Conservation (phyloP, 257 asterid species). For the Craterostigma plantagineum region DNA sequence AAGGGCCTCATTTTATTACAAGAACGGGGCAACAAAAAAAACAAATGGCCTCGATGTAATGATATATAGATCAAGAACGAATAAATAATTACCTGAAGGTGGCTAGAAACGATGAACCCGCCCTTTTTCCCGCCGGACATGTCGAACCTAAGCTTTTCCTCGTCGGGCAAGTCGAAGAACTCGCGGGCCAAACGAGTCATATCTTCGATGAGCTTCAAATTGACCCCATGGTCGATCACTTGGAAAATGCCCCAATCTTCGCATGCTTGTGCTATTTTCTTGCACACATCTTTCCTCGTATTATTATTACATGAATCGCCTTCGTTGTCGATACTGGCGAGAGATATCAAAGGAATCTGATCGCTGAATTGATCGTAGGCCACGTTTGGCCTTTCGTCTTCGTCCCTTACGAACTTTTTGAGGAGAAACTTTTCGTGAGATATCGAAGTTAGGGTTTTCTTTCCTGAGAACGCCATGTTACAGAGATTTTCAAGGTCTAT, state of each 20-base stretch:
- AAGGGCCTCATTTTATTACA: no score
- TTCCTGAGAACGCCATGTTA: no score
- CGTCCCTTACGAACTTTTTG: conserved; percentile 47
- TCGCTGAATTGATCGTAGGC: conserved; percentile 53
- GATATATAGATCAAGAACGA: no score
- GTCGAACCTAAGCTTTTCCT: conserved; percentile 56
- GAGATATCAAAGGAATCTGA: conserved; percentile 73
- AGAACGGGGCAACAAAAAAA: no score
- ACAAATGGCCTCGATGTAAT: no score
- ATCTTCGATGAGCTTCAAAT: conserved; percentile 15
- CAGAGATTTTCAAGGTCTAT: no score
- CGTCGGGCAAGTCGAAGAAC: conserved; percentile 39
- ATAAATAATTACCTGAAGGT: conserved; percentile 35
- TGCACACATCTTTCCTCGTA: conserved; percentile 28
- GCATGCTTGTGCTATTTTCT: conserved; percentile 47
- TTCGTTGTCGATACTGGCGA: conserved; percentile 29
- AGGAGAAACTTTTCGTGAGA: no score
- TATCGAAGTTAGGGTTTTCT: no score
- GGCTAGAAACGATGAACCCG: conserved; percentile 76
- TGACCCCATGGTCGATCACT: conserved; percentile 65
- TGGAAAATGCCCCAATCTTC: conserved; percentile 92
- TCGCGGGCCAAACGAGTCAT: conserved; percentile 38
- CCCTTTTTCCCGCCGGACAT: conserved; percentile 80
- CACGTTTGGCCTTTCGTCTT: conserved; percentile 77
- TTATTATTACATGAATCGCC: conserved; percentile 1